Evolutionary conservation across 2,329 filamentous ascomycete genomes (phyloP), one percentile per base, ranked within the genome.

Genomic region (Tolypocladium cylindrosporum): DNA sequence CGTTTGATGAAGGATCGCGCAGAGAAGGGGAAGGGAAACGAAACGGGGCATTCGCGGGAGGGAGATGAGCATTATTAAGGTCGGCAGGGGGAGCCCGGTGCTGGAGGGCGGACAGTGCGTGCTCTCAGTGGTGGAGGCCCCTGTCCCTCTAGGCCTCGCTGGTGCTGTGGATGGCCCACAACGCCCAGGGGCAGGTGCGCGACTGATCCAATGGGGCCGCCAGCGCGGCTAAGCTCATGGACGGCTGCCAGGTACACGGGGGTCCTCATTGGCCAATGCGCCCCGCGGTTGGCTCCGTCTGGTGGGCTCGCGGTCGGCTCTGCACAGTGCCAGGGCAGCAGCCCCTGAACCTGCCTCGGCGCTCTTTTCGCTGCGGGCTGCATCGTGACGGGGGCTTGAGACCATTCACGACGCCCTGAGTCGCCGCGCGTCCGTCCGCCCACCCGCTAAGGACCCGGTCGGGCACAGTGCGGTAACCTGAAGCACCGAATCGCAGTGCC

Each of bases 41-140:
- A 56, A 53, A 58, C 55, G 62, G 63, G 61, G 43, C 5, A 5
- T 24, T 24, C 5, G 21, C 9, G 5, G 10, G 42, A 64, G 27
- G 48, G 48, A 65, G 58, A 64, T 60, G 58, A 59, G 60, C 34
- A 50, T 62, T 64, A 66, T 63, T 61, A 61, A 63, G 57, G 56
- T 57, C 50, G 31, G 48, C 48, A 36, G 48, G 48, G 45, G 43
- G 27, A 24, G 43, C 43, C 11, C 24, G 8, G 43, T 5, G 45
- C 8, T 19, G 7, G 48, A 36, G 27, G 16, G 27, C 16, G 31
- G 48, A 51, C 48, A 34, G 48, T 51, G 48, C 48, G 48, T 16
- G 48, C 48, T 8, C 27, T 34, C 13, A 31, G 24, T 27, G 45
- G 24, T 34, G 10, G 27, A 36, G 7, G 16, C 43, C 37, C 37